Evolutionary conservation across 2,329 filamentous ascomycete genomes (phyloP), one percentile per base, ranked within the genome.

Genomic region (Macrophomina tecta): DNA sequence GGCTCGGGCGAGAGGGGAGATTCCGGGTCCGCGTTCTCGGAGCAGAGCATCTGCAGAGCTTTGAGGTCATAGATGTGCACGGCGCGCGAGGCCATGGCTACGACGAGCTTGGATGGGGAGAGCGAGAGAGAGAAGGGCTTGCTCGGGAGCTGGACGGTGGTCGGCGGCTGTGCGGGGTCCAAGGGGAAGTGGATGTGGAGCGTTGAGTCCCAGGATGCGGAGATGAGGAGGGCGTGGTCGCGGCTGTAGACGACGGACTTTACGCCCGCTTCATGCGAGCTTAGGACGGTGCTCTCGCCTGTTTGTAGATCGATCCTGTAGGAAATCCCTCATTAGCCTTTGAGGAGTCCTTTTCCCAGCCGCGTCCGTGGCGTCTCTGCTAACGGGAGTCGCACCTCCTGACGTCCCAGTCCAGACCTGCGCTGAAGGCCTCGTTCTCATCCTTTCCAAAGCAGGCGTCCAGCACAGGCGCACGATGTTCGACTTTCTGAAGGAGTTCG

Each of bases 81-180:
- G n/a, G 94, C 88, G 65, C 95, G 91, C 65, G 91, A 92, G 2
- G 94, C 92, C 95, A 99, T 98, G 71, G 94, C 94, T 67, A 99
- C 92, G 49, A 99, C 93, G 8, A 97, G 86, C 78, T 96, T 97
- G 62, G 91, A 93, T 60, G 91, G 84, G 42, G 93, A 86, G n/a
- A 87, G 78, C 38, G 86, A 91, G 56, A 98, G 84, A 12, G 94
- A 94, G 79, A 97, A 97, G 0, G 93, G 93, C 79, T 97, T 99
- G 34, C 89, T 91, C 0, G 91, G 92, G 28, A 97, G 89, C 2
- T 85, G 81, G 66, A 97, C 85, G 52, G 83, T 86, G 52, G 90
- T 85, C n/a, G 88, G 88, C 36, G 79, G 73, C 71, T 83, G 83
- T 32, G 77, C 73, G 76, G 84, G 68, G 81, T 81, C 72, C 77